Percentiles rank a stretch among this genome's conserved stretches.
phyloP scores from a whole-genome alignment of 2,329 filamentous ascomycete genomes.

The Exophiala spinifera region DNA sequence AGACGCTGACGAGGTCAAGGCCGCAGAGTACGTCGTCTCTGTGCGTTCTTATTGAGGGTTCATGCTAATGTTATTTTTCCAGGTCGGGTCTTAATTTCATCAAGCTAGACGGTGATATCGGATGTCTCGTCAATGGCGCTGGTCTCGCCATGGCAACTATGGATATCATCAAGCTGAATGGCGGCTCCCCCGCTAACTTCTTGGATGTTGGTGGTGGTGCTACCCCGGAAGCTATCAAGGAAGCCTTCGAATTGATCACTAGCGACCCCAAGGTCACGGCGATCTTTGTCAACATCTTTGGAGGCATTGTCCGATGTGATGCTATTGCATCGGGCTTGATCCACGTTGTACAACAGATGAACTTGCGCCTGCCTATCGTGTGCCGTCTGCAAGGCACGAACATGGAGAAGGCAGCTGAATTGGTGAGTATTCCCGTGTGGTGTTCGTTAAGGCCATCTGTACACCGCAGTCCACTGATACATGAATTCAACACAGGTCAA shows the following conservation, averaged over 20 bases:
- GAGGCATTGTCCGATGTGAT: slow-evolving; percentile 96
- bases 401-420: slow-evolving; percentile 87
- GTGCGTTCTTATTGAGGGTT: too few relatives aligned
- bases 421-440: slow-evolving; percentile 49
- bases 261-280: slow-evolving; percentile 97
- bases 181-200: slow-evolving; percentile 95
- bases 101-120: slow-evolving; percentile 99
- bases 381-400: slow-evolving; percentile 97
- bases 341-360: slow-evolving; percentile 89
- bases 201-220: slow-evolving; percentile 97
- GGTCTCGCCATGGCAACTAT: slow-evolving; percentile 99
- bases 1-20: slow-evolving; percentile 95
- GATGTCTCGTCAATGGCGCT: slow-evolving; percentile 91
- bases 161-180: slow-evolving; percentile 99
- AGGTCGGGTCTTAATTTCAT: slow-evolving; percentile 90
- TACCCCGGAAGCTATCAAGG: slow-evolving; percentile 92
- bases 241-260: slow-evolving; percentile 98
- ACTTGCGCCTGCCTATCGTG: slow-evolving; percentile 94
- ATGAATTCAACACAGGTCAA: slow-evolving; percentile 60
- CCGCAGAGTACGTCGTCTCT: slow-evolving; percentile 64
- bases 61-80: slow-evolving; percentile 9
- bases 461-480: too few relatives aligned
- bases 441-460: too few relatives aligned
- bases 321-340: slow-evolving; percentile 95
- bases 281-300: slow-evolving; percentile 99